These are phyloP conservation scores for Hanseniaspora meyeri DNA, from an alignment of 805 yeast species.

Conservation along the genomic window DNA sequence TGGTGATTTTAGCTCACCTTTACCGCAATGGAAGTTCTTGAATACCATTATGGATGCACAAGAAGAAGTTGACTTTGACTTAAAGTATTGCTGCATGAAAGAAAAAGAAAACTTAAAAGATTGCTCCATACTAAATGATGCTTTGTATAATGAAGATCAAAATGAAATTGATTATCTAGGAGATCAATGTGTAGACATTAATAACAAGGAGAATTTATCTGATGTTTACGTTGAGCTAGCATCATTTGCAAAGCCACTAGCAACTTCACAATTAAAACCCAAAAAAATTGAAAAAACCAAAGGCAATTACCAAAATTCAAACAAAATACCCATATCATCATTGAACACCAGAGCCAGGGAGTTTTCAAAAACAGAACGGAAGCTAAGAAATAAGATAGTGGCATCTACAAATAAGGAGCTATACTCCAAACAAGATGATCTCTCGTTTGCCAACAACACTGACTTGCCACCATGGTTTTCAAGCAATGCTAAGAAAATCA, in stretches of 20 bases:
- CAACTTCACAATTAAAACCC: neutral
- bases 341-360: slow-evolving; percentile 1
- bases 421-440: neutral
- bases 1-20: neutral
- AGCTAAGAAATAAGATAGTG: slow-evolving; percentile 1
- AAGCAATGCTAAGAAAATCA: neutral
- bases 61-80: slow-evolving; percentile 8
- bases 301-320: neutral
- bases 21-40: neutral
- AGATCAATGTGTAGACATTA: neutral
- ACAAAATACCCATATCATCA: neutral
- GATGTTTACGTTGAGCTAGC: neutral
- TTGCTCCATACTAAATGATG: slow-evolving; percentile 1
- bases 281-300: neutral
- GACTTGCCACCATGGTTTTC: slow-evolving; percentile 13
- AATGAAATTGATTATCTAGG: neutral
- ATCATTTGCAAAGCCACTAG: neutral
- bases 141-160: neutral
- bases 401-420: slow-evolving; percentile 4
- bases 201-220: neutral
- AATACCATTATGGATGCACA: slow-evolving; percentile 7
- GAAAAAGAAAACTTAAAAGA: neutral
- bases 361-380: neutral
- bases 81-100: slow-evolving; percentile 3
- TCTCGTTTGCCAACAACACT: slow-evolving; percentile 3